Conservation (phyloP, 192 early-diverging fungal genomes). For the Haplosporangium gracile region DNA sequence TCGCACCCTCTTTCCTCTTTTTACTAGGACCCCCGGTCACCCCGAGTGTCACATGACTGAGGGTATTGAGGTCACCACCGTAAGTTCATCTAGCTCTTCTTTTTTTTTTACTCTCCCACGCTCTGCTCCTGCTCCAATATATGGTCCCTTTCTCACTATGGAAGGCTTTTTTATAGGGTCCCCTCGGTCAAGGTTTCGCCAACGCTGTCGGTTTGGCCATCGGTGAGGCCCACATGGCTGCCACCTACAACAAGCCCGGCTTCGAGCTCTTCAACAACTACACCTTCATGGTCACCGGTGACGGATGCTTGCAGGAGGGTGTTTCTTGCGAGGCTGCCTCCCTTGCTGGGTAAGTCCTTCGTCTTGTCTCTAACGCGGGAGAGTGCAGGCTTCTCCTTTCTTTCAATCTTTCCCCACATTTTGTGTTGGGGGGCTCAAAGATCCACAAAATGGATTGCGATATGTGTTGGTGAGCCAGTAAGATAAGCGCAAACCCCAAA, state of each 20-base stretch:
- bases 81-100: slow-evolving; percentile 4
- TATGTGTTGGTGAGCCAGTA: background rate
- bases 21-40: slow-evolving; percentile 92
- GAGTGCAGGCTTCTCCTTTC: background rate
- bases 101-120: background rate
- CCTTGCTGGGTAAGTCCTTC: slow-evolving; percentile 82
- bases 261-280: slow-evolving; percentile 91
- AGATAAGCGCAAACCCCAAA: background rate
- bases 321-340: slow-evolving; percentile 92
- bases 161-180: slow-evolving; percentile 34
- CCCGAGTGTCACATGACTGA: slow-evolving; percentile 89
- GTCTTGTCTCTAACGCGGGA: too few relatives aligned
- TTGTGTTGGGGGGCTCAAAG: slow-evolving; percentile 18
- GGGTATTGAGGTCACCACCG: slow-evolving; percentile 96
- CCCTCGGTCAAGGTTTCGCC: slow-evolving; percentile 76
- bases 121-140: too few relatives aligned
- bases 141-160: background rate
- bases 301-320: slow-evolving; percentile 99
- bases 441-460: background rate
- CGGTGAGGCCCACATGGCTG: slow-evolving; percentile 89
- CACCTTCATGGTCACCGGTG: slow-evolving; percentile 90
- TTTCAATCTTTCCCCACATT: background rate
- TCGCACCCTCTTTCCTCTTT: background rate
- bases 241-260: slow-evolving; percentile 92
- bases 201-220: slow-evolving; percentile 96